Percentiles rank a stretch among this genome's conserved stretches.
These are phyloP conservation scores for Dactylella cylindrospora DNA, from an alignment of 2,329 filamentous ascomycete species.

Conservation along the genomic window DNA sequence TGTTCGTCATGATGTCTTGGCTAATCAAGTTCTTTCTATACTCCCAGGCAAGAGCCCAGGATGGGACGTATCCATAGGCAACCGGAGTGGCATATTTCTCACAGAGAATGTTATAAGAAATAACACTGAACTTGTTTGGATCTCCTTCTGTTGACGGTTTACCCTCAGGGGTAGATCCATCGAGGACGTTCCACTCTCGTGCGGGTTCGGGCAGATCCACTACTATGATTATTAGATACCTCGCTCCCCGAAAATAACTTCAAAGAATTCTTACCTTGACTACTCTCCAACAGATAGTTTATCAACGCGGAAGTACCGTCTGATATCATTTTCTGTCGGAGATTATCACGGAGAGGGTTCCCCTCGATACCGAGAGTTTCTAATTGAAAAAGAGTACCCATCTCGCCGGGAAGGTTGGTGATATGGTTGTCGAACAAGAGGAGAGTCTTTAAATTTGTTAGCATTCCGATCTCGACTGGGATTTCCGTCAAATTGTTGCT, in stretches of 20 bases:
- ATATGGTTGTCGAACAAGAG: conserved; percentile 90
- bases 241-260: conserved; percentile 2
- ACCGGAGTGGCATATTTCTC: conserved; percentile 84
- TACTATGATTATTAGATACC: conserved; percentile 52
- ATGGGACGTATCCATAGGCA: conserved; percentile 88
- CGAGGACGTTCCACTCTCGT: conserved; percentile 76
- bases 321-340: conserved; percentile 81
- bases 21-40: conserved; percentile 80
- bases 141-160: conserved; percentile 39
- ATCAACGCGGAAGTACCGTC: conserved; percentile 85
- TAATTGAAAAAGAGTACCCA: conserved; percentile 84
- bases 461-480: conserved; percentile 93
- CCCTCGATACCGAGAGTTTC: conserved; percentile 90
- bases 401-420: conserved; percentile 74
- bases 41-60: conserved; percentile 79
- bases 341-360: conserved; percentile 74
- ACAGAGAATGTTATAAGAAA: conserved; percentile 95
- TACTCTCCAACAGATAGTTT: conserved; percentile 76
- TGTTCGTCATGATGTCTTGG: conserved; percentile 73
- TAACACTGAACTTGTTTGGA: conserved; percentile 70
- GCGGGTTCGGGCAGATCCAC: conserved; percentile 75
- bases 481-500: conserved; percentile 80
- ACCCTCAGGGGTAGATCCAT: conserved; percentile 53
- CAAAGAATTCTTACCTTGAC: conserved; percentile 67
- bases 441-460: conserved; percentile 83